Base-by-base conservation (phyloP, 352 stramenopile species). In the Phytophthora tubulina region DNA sequence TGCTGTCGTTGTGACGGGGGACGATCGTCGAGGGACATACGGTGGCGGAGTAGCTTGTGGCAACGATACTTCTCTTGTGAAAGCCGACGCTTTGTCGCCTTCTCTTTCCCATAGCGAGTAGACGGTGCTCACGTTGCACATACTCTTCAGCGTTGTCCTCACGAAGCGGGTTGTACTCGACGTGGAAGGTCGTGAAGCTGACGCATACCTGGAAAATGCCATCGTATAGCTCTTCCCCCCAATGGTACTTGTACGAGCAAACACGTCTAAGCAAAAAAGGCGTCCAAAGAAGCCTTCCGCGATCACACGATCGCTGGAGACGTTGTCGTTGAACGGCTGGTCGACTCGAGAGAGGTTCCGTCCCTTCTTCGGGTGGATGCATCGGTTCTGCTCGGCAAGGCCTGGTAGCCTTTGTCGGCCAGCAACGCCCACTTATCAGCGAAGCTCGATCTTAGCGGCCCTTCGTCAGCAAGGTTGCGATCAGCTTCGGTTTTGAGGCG, bases 341-440 rank as follows among this genome's bases (percentile, higher is more conserved):
- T 7, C 38, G 15, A 44, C 15, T 44, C 21, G 35, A 27, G 17
- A 41, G 21, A 65, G 4, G 4, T 58, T 27, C 38, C 27, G 38
- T 27, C 45, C 21, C 45, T 52, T 35, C 45, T 33, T 52, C 11
- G 45, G 45, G 17, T 65, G 35, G 45, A 65, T 42, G 13, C 58
- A 65, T 33, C 46, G n/a, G 2, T 57, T 33, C 3, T 65, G 46
- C 8, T 65, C 31, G 35, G 39, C 8, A 6, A 55, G 4, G 8
- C 58, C 58, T 65, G 46, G 35, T 65, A 56, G 0, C 46, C 45
- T 3, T 65, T 65, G 36, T 57, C 46, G 6, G 17, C 58, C 2
- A 57, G 35, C 11, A 57, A 17, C 15, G 21, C 58, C 44, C 45
- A 65, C n/a, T 51, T 13, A 10, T 39, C 46, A 2, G 35, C 33